Evolutionary conservation across 805 yeast species (phyloP).

Genomic region (Wilhelminamyces savonicus): DNA sequence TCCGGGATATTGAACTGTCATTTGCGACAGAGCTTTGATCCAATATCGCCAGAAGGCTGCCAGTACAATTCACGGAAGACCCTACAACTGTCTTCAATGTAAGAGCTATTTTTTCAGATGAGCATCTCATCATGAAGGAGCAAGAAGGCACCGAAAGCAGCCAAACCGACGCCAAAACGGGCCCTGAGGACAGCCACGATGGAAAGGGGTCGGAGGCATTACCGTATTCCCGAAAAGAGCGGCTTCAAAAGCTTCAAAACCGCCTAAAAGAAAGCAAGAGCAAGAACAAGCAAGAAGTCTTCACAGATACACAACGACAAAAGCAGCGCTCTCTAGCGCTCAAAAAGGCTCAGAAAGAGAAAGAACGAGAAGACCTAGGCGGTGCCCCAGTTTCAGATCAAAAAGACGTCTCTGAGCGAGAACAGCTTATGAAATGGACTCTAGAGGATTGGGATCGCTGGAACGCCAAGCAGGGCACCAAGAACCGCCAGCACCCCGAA

Average conservation of each 20-base stretch:
- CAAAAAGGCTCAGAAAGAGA: conserved; percentile 6
- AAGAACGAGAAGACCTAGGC: conserved; percentile 30
- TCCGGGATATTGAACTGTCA: no score
- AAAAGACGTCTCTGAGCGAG: conserved; percentile 2
- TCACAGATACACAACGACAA: conserved; percentile 23
- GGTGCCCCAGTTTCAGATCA: conserved; percentile 4
- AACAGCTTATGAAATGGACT: conserved; percentile 22
- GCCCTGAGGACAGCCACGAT: no score
- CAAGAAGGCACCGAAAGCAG: no score
- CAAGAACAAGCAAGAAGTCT: conserved; percentile 30
- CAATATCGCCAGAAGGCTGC: no score
- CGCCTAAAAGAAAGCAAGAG: conserved; percentile 19
- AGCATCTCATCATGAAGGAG: no score
- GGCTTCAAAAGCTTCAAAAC: conserved; percentile 16
- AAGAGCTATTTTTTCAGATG: no score
- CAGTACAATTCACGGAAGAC: no score
- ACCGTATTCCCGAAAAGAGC: conserved; percentile 2
- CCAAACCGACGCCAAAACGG: no score
- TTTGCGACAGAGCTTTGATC: no score
- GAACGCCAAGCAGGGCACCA: conserved; percentile 35
- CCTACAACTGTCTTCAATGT: no score
- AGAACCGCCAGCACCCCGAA: conserved; percentile 26
- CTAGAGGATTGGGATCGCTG: conserved; percentile 62
- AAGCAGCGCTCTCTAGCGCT: conserved; percentile 7
- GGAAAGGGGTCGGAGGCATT: no score